Base-by-base conservation (phyloP, 1,284 basidiomycete genomes). In the Heimioporus punctisporus region DNA sequence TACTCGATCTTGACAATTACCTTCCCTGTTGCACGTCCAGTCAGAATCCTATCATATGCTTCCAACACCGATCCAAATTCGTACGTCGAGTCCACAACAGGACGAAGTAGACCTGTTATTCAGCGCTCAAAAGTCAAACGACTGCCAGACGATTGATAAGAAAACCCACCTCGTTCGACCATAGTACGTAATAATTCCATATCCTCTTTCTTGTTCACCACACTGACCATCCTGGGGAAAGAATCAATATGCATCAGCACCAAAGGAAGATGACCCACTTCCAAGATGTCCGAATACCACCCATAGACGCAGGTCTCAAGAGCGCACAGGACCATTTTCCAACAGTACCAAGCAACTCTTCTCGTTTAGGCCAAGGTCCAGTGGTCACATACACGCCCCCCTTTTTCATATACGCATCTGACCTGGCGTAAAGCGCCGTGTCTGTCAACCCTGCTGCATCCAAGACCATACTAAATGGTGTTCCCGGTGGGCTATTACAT, bases 1-100 rank as follows among this genome's bases (percentile, higher is more conserved):
- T 53, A 65, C 44, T 77, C 75, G 14, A 85, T 70, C 56, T 76
- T 79, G 15, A 86, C 72, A 3, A 83, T 70, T 4, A 92, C 76
- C 67, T 91, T 91, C 1, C 89, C 90, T 17, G 73, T 80, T 4
- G 85, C 83, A 44, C 80, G 75, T 6, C 73, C 69, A 6, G 77
- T 77, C 73, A 82, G 74, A n/a, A 88, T 62, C 46, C 76, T 75
- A 31, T 84, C 81, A 59, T 86, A 92, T 6, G 86, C 89, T 56
- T 81, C 72, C 41, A 79, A 62, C 1, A 71, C 80, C 26, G 88
- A 83, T 19, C 81, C 77, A 50, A 90, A 88, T 5, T 65, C 64
- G 56, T 74, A 81, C 4, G 84, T 79, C 0, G 82, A 85, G 66
- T 92, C 88, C 9, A 92, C 78, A 1, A 78, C 61, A 1, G 86